These are phyloP conservation scores for Suillus discolor DNA, from an alignment of 768 basidiomycete species.

Conservation along the genomic window DNA sequence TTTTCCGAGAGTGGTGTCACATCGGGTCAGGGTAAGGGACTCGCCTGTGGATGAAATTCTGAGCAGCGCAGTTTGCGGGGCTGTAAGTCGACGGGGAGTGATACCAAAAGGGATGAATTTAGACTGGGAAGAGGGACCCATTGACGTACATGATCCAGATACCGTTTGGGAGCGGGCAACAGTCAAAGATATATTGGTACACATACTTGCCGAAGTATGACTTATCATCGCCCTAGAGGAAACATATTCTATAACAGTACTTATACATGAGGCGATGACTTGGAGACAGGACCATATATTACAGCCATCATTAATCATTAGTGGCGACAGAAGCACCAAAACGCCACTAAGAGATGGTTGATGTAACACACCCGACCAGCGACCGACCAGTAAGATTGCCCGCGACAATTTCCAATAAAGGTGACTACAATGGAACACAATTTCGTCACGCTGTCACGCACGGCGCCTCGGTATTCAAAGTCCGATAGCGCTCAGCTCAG, in stretches of 20 bases:
- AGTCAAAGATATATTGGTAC: constrained; percentile 68
- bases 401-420: no score
- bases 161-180: constrained; percentile 46
- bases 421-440: no score
- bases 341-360: no score
- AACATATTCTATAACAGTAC: not conserved
- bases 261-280: constrained; percentile 3
- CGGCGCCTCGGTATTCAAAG: no score
- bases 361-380: no score
- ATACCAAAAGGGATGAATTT: constrained; percentile 18
- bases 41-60: constrained; percentile 73
- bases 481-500: no score
- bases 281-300: not conserved
- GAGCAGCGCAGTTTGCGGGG: constrained; percentile 62
- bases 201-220: constrained; percentile 55
- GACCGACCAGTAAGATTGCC: no score
- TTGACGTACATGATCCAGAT: constrained; percentile 1
- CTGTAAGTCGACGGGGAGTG: constrained; percentile 30
- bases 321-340: not conserved
- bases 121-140: constrained; percentile 1
- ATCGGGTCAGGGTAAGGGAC: constrained; percentile 71
- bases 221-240: not conserved
- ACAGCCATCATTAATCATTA: not conserved
- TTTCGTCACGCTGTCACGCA: no score
- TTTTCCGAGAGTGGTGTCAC: constrained; percentile 71